phyloP scores from a whole-genome alignment of 352 stramenopile genomes.

The Globisporangium solare region DNA sequence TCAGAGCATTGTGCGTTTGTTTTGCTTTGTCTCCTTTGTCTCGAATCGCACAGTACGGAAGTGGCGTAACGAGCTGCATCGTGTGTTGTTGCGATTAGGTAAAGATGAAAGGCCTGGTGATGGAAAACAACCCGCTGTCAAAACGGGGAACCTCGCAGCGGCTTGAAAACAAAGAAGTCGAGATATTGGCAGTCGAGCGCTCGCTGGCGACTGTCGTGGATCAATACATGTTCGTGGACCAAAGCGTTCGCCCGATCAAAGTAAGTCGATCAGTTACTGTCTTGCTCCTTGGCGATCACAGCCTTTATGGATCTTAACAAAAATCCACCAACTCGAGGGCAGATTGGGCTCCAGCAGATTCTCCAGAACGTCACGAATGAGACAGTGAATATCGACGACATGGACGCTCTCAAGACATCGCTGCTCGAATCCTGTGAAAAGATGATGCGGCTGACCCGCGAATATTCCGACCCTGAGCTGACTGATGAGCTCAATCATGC shows the following conservation, averaged over 20 bases:
- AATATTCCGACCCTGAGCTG: slow-evolving; percentile 11
- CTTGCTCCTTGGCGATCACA: not conserved
- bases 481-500: not conserved
- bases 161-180: slow-evolving; percentile 65
- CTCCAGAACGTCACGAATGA: slow-evolving; percentile 71
- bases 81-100: slow-evolving; percentile 16
- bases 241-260: slow-evolving; percentile 73
- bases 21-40: not conserved
- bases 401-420: slow-evolving; percentile 44
- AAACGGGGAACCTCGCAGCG: slow-evolving; percentile 61
- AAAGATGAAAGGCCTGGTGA: slow-evolving; percentile 39
- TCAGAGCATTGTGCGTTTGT: slow-evolving; percentile 41
- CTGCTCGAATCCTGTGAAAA: slow-evolving; percentile 64
- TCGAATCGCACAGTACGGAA: too few species aligned
- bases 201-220: slow-evolving; percentile 66
- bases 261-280: slow-evolving; percentile 16
- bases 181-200: slow-evolving; percentile 56
- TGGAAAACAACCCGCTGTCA: slow-evolving; percentile 51
- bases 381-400: slow-evolving; percentile 68
- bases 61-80: not conserved
- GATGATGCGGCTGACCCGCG: slow-evolving; percentile 67
- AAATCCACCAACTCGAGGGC: not conserved
- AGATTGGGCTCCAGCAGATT: slow-evolving; percentile 82
- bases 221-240: slow-evolving; percentile 81
- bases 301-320: too few species aligned